These are phyloP conservation scores for Aspergillus unguis DNA, from an alignment of 2,329 filamentous ascomycete species.

Conservation along the genomic window DNA sequence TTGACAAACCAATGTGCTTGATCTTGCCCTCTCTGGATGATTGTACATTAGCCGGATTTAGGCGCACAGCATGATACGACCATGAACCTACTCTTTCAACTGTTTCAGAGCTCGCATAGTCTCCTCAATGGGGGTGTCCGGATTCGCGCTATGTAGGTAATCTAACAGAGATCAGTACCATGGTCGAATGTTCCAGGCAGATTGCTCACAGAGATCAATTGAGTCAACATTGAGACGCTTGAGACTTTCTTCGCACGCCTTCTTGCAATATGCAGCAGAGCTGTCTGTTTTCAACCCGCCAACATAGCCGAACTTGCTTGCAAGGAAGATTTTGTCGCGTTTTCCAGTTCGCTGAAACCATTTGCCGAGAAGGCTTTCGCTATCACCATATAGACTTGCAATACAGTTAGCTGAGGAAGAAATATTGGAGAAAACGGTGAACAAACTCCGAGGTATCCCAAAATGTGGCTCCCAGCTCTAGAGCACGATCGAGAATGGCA, in stretches of 20 bases:
- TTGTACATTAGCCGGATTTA: neutral
- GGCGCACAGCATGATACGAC: neutral
- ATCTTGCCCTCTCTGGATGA: conserved; percentile 2
- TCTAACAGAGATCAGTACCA: neutral
- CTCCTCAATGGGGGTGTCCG: conserved; percentile 7
- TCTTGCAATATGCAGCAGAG: conserved; percentile 1
- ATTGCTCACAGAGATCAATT: conserved; percentile 4
- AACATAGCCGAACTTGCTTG: conserved; percentile 6
- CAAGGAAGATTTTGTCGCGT: conserved; percentile 7
- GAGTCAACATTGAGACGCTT: neutral
- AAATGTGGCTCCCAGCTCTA: conserved; percentile 2
- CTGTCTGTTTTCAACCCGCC: neutral
- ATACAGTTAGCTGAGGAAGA: neutral
- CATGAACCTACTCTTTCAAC: neutral
- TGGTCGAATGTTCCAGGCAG: neutral
- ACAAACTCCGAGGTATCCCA: conserved; percentile 7
- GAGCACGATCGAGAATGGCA: conserved; percentile 4
- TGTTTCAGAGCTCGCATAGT: conserved; percentile 6
- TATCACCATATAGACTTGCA: conserved; percentile 6
- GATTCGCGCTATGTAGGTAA: conserved; percentile 5
- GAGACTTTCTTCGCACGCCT: conserved; percentile 1
- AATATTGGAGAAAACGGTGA: too few relatives aligned
- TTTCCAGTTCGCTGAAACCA: conserved; percentile 7
- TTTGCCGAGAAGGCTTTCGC: conserved; percentile 5
- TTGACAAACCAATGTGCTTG: conserved; percentile 44